Evolutionary conservation across 75 land plant genomes (phyloP), one percentile per base, ranked within the genome.

Genomic region (Cryptomeria japonica): DNA sequence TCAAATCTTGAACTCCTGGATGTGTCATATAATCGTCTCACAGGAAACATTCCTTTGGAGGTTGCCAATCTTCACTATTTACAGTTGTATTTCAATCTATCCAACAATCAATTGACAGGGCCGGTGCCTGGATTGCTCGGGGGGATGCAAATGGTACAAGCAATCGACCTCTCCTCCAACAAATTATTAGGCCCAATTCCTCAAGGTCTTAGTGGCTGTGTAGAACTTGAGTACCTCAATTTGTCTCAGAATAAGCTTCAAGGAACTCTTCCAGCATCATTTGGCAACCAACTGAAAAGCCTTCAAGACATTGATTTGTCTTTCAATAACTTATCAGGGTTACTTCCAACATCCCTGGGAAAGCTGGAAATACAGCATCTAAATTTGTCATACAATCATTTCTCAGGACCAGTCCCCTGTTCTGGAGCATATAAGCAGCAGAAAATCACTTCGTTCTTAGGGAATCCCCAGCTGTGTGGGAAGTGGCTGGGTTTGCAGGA

Each of bases 181-280:
- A 91, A 93, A 51, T 87, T 97, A 70, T 91, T 88, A 8, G 96
- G 99, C 3, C 44, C 38, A 14, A 96, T 97, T 41, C 99, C 98
- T 0, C 55, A 64, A 0, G 85, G 85, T 31, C 92, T 97, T 3
- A 84, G 87, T 0, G 77, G 32, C 2, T 87, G 92, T 25, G n/a
- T 87, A 37, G 80, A 87, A 37, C 87, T 97, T 61, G 75, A 76
- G 19, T 32, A 88, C 84, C 86, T 98, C 12, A 94, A 98, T 76
- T 82, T 98, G 13, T 96, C 99, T 13, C 1, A 82, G 44, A 98
- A 98, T 76, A 41, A 91, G 12, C 92, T 98, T 4, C 53, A 85
- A 39, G 98, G 99, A 5, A 87, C 88, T 38, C 94, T 98, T 72
- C 99, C 98, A 14, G 32, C 51, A 8, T 22, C 82, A 13, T 93